Percentiles rank a stretch among this genome's conserved stretches.
phyloP scores from a whole-genome alignment of 139 green algal species.

The Chlamydomonas applanata region DNA sequence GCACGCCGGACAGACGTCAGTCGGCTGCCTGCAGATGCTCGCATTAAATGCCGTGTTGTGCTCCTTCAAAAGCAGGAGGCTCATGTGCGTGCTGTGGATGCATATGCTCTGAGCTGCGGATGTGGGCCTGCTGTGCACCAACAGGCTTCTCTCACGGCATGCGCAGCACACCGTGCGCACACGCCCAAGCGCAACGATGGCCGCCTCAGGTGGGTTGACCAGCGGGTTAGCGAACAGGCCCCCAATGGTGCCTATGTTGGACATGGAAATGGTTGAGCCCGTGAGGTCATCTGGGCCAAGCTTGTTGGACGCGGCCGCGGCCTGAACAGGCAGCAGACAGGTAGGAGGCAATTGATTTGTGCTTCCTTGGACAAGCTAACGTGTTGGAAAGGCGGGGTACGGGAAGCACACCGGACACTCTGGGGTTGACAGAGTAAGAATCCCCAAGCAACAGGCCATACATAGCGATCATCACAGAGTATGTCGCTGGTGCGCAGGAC shows the following conservation, averaged over 20 bases:
- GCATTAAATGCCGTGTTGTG: conserved; percentile 16
- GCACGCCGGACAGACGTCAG: no score
- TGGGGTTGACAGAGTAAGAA: no score
- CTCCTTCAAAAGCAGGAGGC: conserved; percentile 6
- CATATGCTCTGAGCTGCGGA: neutral
- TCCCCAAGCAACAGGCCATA: no score
- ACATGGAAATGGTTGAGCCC: conserved; percentile 82
- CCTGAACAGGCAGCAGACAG: conserved; percentile 61
- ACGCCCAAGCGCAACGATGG: conserved; percentile 85
- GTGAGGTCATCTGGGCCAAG: conserved; percentile 62
- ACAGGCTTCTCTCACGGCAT: neutral
- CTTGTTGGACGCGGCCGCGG: conserved; percentile 55
- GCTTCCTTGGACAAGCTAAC: no score
- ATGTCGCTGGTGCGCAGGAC: no score
- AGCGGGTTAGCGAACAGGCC: conserved; percentile 81
- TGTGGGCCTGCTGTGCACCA: neutral
- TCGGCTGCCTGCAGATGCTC: neutral
- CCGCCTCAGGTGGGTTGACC: conserved; percentile 68
- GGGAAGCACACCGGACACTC: no score
- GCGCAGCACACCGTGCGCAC: conserved; percentile 32
- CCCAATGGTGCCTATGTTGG: conserved; percentile 75
- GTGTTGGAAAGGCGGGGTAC: neutral
- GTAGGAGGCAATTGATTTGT: no score
- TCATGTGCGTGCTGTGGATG: neutral
- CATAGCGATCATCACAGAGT: no score